These are phyloP conservation scores for Colletotrichum costaricense DNA, from an alignment of 2,329 filamentous ascomycete species.

Conservation along the genomic window DNA sequence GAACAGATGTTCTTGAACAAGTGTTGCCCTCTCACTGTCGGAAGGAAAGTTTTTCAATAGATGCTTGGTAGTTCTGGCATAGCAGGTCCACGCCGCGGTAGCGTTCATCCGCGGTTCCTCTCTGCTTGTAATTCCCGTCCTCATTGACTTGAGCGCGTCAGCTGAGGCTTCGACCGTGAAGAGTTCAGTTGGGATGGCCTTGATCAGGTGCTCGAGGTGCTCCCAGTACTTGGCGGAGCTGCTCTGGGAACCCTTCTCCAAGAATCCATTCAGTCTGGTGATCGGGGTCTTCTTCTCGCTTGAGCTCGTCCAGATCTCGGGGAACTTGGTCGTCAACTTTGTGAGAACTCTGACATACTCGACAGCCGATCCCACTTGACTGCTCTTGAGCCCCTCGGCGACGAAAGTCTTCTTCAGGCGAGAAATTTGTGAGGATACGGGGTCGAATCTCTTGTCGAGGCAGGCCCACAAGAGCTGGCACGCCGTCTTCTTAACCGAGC, in stretches of 20 bases:
- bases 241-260: slow-evolving; percentile 88
- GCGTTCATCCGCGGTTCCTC: slow-evolving; percentile 80
- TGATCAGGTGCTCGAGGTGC: slow-evolving; percentile 71
- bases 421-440: slow-evolving; percentile 61
- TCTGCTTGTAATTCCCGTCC: slow-evolving; percentile 76
- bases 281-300: slow-evolving; percentile 65
- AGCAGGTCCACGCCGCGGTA: slow-evolving; percentile 78
- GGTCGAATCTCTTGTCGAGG: slow-evolving; percentile 57
- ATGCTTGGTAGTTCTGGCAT: slow-evolving; percentile 72
- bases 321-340: slow-evolving; percentile 71
- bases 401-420: slow-evolving; percentile 72
- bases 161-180: slow-evolving; percentile 61
- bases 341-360: slow-evolving; percentile 77
- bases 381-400: slow-evolving; percentile 77
- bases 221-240: slow-evolving; percentile 80
- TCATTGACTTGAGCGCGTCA: slow-evolving; percentile 74
- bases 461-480: slow-evolving; percentile 63
- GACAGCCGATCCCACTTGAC: slow-evolving; percentile 79
- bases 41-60: slow-evolving; percentile 60
- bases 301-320: slow-evolving; percentile 78
- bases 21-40: slow-evolving; percentile 53
- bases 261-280: slow-evolving; percentile 73
- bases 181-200: slow-evolving; percentile 63
- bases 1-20: slow-evolving; percentile 63
- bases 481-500: slow-evolving; percentile 60